Evolutionary conservation across 192 early-diverging fungal genomes (phyloP).

Genomic region (Backusella westeae): DNA sequence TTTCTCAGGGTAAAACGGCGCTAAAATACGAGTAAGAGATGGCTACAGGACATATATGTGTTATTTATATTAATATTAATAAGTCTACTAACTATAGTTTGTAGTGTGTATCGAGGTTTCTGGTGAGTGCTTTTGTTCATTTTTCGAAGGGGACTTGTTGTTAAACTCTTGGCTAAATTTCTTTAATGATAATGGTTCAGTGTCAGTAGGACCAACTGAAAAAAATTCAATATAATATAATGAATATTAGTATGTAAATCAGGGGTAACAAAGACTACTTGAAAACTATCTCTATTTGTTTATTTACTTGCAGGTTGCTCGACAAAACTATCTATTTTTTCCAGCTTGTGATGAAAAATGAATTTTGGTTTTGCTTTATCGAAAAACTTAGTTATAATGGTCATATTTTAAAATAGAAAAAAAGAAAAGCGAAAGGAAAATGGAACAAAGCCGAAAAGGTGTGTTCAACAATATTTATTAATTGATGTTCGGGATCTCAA

Average conservation of each 20-base stretch:
- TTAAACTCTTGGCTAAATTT: not conserved
- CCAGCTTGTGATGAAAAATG: not conserved
- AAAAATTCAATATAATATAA: not conserved
- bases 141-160: not conserved
- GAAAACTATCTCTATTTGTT: not conserved
- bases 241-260: not conserved
- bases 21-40: not conserved
- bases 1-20: not conserved
- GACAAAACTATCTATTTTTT: not conserved
- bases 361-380: slow-evolving; percentile 23
- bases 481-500: not conserved
- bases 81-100: not conserved
- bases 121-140: not conserved
- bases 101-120: not conserved
- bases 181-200: not conserved
- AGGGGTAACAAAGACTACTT: not conserved
- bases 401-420: not conserved
- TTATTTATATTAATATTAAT: not conserved
- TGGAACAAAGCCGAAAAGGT: not conserved
- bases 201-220: slow-evolving; percentile 6
- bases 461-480: not conserved
- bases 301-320: not conserved
- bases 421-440: not conserved
- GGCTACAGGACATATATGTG: not conserved
- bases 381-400: slow-evolving; percentile 10